These are phyloP conservation scores for Protostelium mycophagum DNA, from an alignment of 78 protist species.

Conservation along the genomic window DNA sequence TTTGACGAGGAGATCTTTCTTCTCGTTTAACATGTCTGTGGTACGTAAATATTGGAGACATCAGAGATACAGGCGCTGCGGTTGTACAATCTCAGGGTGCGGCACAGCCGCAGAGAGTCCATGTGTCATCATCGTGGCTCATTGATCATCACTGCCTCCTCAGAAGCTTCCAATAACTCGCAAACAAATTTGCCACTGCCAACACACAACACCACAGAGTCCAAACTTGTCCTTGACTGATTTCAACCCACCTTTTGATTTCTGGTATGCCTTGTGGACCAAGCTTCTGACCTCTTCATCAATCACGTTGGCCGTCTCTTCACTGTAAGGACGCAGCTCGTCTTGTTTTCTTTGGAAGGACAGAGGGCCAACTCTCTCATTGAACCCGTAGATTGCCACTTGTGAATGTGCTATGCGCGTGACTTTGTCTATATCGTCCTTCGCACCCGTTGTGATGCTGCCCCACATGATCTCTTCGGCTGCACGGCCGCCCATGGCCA, in stretches of 20 bases:
- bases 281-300: conserved; percentile 67
- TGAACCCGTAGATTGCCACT: conserved; percentile 82
- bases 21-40: conserved; percentile 30
- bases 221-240: too few species aligned
- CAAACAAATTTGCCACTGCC: too few species aligned
- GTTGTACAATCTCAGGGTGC: too few species aligned
- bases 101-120: too few species aligned
- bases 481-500: conserved; percentile 91
- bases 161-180: too few species aligned
- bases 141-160: too few species aligned
- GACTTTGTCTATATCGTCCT: conserved; percentile 85
- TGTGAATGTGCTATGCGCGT: conserved; percentile 55
- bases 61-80: too few species aligned
- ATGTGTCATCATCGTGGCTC: too few species aligned
- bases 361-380: conserved; percentile 65
- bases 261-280: conserved; percentile 42
- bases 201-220: too few species aligned
- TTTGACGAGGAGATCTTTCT: conserved; percentile 40
- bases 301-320: conserved; percentile 68
- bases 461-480: conserved; percentile 80
- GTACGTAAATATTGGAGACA: too few species aligned
- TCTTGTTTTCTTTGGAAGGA: conserved; percentile 58
- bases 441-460: conserved; percentile 91
- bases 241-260: too few species aligned
- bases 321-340: conserved; percentile 78